Base-by-base conservation (phyloP, 2,329 filamentous ascomycete genomes). In the Colletotrichum zoysiae region DNA sequence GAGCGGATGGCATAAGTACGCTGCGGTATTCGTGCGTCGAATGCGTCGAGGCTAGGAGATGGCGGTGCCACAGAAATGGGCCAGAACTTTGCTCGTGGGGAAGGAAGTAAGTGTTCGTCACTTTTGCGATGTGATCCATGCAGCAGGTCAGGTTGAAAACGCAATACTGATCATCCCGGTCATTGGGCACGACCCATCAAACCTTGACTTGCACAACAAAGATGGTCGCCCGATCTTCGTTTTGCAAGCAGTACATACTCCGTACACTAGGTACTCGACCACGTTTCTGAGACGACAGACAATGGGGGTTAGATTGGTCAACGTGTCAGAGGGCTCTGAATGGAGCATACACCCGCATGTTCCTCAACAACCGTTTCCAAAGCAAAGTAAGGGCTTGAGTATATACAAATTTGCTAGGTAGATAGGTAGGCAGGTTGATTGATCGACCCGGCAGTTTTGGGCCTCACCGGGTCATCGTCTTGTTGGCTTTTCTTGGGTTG, bases 281-380 rank as follows among this genome's bases (percentile, higher is more conserved):
- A 42, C 42, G 70, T 72, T 72, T 69, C 48, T 64, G 26, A 59
- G 70, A 64, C 55, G 59, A 72, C 55, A 55, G 33, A 33, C 53
- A 70, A 26, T 50, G 11, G 23, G 46, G 46, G 65, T 33, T 48
- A 69, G 65, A 57, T 26, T 44, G n/a, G 65, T 51, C 53, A 46
- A 72, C 70, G 60, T 70, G 65, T 60, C 55, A 59, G 48, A 58
- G 53, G 63, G 55, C 11, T 53, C 23, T 42, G 23, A 50, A 69
- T 35, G 69, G 69, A 58, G 59, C 40, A 68, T 55, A 48, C 53
- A 35, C 35, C 62, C 33, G 40, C 64, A 58, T 67, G 40, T 65
- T 46, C 40, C 30, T 35, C 30, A 30, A 26, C 16, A 16, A 38
- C 14, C 12, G n/a, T 23, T 20, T 42, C 18, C 65, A 53, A 38